Evolutionary conservation across 106 monocot species (phyloP).

Genomic region (Apostasia ramifera): DNA sequence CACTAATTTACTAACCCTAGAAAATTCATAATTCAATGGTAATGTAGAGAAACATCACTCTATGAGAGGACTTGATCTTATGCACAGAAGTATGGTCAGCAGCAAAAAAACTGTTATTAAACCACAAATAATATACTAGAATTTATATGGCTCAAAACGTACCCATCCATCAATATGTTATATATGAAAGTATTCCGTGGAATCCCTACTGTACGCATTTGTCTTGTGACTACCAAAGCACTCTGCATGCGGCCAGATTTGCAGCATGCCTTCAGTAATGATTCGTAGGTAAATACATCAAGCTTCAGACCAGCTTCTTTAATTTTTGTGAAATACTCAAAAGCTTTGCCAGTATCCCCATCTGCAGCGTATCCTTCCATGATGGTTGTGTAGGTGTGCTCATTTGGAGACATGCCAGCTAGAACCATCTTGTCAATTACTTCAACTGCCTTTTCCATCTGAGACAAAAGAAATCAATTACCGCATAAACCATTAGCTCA

Average conservation of each 20-base stretch:
- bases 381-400: constrained; percentile 83
- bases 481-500: background rate
- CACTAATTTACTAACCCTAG: too few species aligned
- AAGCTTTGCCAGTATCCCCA: constrained; percentile 89
- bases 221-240: constrained; percentile 90
- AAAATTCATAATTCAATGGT: too few species aligned
- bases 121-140: too few species aligned
- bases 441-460: constrained; percentile 84
- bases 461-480: constrained; percentile 1
- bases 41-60: too few species aligned
- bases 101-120: too few species aligned
- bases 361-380: constrained; percentile 91
- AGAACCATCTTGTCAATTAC: constrained; percentile 71
- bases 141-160: background rate
- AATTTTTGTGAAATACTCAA: constrained; percentile 95
- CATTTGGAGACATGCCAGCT: constrained; percentile 66
- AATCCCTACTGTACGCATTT: constrained; percentile 70
- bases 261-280: constrained; percentile 95
- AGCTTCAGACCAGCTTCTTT: constrained; percentile 77
- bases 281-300: constrained; percentile 90
- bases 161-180: constrained; percentile 98
- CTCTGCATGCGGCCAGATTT: constrained; percentile 98
- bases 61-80: too few species aligned
- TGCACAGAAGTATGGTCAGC: too few species aligned
- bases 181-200: constrained; percentile 80